Base-by-base conservation (phyloP, 805 yeast species). In the Metschnikowia vanudenii region DNA sequence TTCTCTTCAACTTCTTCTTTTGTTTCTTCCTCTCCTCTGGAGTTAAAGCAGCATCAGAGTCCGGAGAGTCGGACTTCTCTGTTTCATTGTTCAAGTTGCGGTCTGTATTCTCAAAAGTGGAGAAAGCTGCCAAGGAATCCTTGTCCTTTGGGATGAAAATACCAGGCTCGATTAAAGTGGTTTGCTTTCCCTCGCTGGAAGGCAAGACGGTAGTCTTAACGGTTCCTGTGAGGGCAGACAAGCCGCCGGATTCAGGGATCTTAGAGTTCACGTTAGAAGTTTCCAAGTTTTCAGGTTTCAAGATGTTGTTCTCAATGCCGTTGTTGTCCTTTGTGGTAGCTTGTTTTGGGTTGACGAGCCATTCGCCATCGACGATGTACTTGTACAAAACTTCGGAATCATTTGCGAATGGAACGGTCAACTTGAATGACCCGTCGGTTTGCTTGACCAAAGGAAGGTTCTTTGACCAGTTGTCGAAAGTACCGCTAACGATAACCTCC, bases 121-220 rank as follows among this genome's bases (percentile, higher is more conserved):
- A 65, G 59, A 89, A 85, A 40, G 82, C 96, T 49, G 78, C 71
- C 57, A 88, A 79, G n/a, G 80, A 75, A 37, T 75, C 76, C 16
- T 88, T 76, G 59, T 85, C 77, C 35, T 69, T 58, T 39, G 92
- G 92, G 54, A 85, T 62, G 32, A 71, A 77, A 50, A 86, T 75
- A 39, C 96, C 96, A 24, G 94, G 89, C 59, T 85, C 91, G 41
- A 88, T 86, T 45, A 76, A 56, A 8, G 75, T 63, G 48, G 69
- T 67, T 41, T 74, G 74, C 40, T 65, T 45, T 20, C 71, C 74
- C 52, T 75, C 79, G 22, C 61, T 50, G 3, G 74, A 61, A 37
- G 82, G 81, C 64, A 76, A 46, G 18, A 77, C 81, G 11, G 80
- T 73, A 41, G 76, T 59, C 40, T 54, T 54, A 22, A 60, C 48